Base-by-base conservation (phyloP, 345 rosid species). In the Pistacia atlantica region DNA sequence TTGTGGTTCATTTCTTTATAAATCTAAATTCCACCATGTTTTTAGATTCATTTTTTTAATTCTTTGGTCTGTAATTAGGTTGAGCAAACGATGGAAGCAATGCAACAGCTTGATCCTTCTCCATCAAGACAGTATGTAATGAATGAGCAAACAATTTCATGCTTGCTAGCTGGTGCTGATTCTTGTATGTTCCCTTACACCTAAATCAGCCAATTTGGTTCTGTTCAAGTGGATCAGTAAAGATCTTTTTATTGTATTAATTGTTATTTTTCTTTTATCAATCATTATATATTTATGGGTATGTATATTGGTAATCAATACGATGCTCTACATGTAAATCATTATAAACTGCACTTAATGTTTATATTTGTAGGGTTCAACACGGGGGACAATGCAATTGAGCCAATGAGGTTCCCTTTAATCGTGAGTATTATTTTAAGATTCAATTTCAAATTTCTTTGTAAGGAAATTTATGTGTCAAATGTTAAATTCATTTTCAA, bases 21-120 rank as follows among this genome's bases (percentile, higher is more conserved):
- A 42, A 42, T 42, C 46, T 42, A 42, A 42, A 42, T 42, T 42
- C 46, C 9, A 42, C 46, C 46, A 42, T 68, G 65, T 45, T 68
- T 48, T 59, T 14, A 1, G n/a, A 45, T 5, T 25, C n/a, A 18
- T 66, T 46, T 45, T 45, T 1, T 31, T 68, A 11, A 3, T 25
- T 37, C 52, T 25, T 22, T 8, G 42, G 11, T 46, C 5, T 67
- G 35, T 68, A 33, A 58, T 48, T 67, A 75, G 73, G 18, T 67
- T 75, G 49, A 68, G 56, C 73, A 69, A 33, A 46, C 68, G 37
- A 33, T 18, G 11, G 61, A 25, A 18, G 17, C 68, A 33, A 17
- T 6, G 67, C 73, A 48, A 69, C 79, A 60, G 8, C 35, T 4
- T 31, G 73, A 68, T 76, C 57, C 67, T 58, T 3, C 52, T 58